phyloP scores from a whole-genome alignment of 2,329 filamentous ascomycete species.

The Alternaria sp. region DNA sequence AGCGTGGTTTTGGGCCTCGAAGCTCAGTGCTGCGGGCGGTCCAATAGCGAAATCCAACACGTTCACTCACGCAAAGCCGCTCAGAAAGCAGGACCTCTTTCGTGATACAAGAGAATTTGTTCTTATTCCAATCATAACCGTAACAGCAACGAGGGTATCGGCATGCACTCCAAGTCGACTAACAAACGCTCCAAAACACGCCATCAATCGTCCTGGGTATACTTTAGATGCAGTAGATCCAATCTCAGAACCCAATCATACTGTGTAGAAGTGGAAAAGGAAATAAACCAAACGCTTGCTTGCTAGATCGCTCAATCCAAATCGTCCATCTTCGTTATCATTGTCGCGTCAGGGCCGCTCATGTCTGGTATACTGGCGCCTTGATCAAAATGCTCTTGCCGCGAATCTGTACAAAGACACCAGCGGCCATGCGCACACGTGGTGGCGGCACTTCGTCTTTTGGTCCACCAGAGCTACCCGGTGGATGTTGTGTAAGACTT shows the following conservation, averaged over 20 bases:
- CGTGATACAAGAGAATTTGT: neutral
- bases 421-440: conserved; percentile 56
- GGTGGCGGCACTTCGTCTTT: conserved; percentile 51
- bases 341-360: conserved; percentile 4
- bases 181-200: conserved; percentile 11
- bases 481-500: conserved; percentile 42
- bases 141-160: conserved; percentile 45
- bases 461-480: conserved; percentile 49
- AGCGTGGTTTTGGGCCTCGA: conserved; percentile 2
- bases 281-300: conserved; percentile 13
- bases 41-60: neutral
- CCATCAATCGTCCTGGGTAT: conserved; percentile 14
- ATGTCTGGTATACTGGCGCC: conserved; percentile 55
- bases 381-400: conserved; percentile 58
- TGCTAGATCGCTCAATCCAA: conserved; percentile 27
- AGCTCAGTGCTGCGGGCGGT: neutral
- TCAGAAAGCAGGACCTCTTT: neutral
- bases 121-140: conserved; percentile 20
- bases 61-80: neutral
- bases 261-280: conserved; percentile 17
- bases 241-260: conserved; percentile 5
- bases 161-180: conserved; percentile 29
- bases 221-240: conserved; percentile 24
- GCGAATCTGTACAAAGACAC: conserved; percentile 56
- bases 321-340: conserved; percentile 3